Base-by-base conservation (phyloP, 306 rosid species). In the Vicia villosa region DNA sequence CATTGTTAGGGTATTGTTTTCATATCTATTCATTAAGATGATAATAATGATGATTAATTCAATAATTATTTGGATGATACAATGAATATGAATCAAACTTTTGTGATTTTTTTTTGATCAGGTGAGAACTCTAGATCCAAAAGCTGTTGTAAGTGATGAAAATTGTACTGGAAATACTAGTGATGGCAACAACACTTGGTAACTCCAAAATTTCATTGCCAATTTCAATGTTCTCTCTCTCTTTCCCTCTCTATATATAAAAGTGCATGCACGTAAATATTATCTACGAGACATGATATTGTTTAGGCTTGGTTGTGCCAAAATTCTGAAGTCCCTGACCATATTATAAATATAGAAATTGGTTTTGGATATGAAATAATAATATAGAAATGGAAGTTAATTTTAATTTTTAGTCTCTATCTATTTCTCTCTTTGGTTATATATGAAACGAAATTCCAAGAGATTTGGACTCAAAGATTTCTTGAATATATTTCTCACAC, bases 121-220 rank as follows among this genome's bases (percentile, higher is more conserved):
- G 96, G 90, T 84, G 40, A 81, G 85, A 73, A 73, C 82, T 30
- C 66, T 84, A 76, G 91, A 87, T 82, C 91, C 95, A 0, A 91
- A 88, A 76, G 88, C 50, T 73, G 80, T 75, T 73, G 80, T 75
- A 46, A 85, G 68, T 80, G 92, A 90, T 45, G 95, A 91, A 74
- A 90, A 83, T 54, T 80, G 94, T 73, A 79, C 86, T 47, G 87
- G 95, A 69, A 90, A 86, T 80, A 83, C 83, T 68, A 91, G 95
- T 79, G 97, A 90, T 70, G 89, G 92, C 42, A 84, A 82, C 80
- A 86, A 86, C 80, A 77, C 97, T 79, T 88, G 95, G 95, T 90
- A 83, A 77, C 74, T 81, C 59, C 34, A 52, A 52, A 52, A 52
- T 11, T 52, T 52, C 1, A 21, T 87, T 85, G 32, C 32, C 32